A percentile compares a stretch with the other conserved stretches of the same genome.
These are phyloP conservation scores for Tuber indicum DNA, from an alignment of 495 filamentous ascomycete genomes.

Conservation along the genomic window DNA sequence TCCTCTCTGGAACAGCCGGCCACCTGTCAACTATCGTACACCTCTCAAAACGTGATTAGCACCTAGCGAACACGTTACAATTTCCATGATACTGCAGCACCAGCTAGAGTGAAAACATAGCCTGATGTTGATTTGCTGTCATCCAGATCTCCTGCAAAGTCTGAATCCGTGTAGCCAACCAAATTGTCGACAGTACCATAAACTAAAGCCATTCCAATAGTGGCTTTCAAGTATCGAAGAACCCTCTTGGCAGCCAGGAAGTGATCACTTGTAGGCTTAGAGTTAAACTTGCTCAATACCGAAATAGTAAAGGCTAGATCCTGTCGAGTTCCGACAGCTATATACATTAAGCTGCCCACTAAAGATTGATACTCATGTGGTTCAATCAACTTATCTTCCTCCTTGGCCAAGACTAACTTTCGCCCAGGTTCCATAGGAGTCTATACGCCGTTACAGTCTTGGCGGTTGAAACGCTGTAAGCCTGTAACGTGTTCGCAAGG, in stretches of 20 bases:
- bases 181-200: not conserved
- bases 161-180: constrained; percentile 10
- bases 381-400: not conserved
- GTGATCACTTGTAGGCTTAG: constrained; percentile 3
- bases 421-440: not conserved
- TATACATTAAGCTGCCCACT: constrained; percentile 39
- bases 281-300: constrained; percentile 9
- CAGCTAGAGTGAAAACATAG: constrained; percentile 23
- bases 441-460: not conserved
- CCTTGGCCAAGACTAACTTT: not conserved
- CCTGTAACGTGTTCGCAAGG: too few relatives aligned
- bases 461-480: not conserved
- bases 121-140: constrained; percentile 26
- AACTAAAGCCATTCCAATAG: not conserved
- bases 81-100: constrained; percentile 6
- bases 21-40: too few relatives aligned
- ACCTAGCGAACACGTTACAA: too few relatives aligned
- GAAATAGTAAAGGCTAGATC: constrained; percentile 33
- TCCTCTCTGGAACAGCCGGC: too few relatives aligned
- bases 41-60: too few relatives aligned
- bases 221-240: constrained; percentile 26
- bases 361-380: constrained; percentile 24
- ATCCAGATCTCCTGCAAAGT: constrained; percentile 16
- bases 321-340: constrained; percentile 31
- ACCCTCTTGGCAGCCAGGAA: constrained; percentile 15